Base-by-base conservation (phyloP, 2,329 filamentous ascomycete species). In the Venturiaceae sp. region DNA sequence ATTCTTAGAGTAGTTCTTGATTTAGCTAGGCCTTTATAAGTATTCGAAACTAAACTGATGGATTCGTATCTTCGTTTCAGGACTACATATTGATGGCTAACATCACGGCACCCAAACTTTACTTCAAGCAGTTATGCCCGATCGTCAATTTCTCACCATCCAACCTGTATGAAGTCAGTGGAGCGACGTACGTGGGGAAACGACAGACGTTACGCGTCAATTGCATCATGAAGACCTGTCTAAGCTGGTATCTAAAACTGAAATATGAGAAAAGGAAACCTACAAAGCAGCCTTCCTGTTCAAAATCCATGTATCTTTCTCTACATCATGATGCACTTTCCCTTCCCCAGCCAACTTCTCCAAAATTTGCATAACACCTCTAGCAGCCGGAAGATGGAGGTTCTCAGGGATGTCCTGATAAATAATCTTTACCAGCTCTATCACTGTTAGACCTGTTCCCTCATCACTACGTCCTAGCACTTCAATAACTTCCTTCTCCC, bases 401-500 rank as follows among this genome's bases (percentile, higher is more conserved):
- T 79, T 83, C 69, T 88, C 83, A 0, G 88, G 86, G 23, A 95
- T 85, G 65, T 90, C 85, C 57, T 79, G 80, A 70, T 99, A 99
- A 34, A 99, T 90, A 33, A 88, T 76, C 71, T 87, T 88, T n/a
- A 96, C 92, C 62, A 97, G 77, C 60, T 92, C 89, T 80, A 90
- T 86, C 8, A 84, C 79, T 6, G 81, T 83, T 88, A 87, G 90
- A 2, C 70, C 69, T 39, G 67, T 62, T 33, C 55, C 58, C 8
- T 57, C 55, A 39, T 14, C 50, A 36, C 26, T 54, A 21, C 62
- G 14, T 60, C 63, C 50, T 55, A 69, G 41, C 16, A 74, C 70
- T 46, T 73, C 70, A 34, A 72, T 62, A 19, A 69, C 69, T 65
- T 69, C 70, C 68, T 66, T 67, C 72, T 97, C 92, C 23, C 94